Conservation (phyloP, 2,329 filamentous ascomycete genomes). For the Karstenula rhodostoma region DNA sequence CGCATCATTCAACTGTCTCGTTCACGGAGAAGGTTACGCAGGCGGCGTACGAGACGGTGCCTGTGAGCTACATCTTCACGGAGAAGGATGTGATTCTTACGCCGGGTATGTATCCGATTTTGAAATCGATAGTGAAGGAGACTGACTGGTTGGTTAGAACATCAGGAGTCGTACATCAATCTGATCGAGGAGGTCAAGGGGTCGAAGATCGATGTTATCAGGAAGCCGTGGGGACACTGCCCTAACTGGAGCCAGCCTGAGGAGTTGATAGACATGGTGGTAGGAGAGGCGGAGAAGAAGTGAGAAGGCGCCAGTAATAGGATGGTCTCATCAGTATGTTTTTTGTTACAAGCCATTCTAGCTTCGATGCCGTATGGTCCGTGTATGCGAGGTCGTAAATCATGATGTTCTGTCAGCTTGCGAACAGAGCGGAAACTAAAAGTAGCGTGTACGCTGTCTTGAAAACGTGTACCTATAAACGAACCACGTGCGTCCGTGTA, state of each 20-base stretch:
- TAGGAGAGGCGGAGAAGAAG: slow-evolving; percentile 17
- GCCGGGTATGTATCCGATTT: slow-evolving; percentile 8
- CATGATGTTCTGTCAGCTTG: neutral
- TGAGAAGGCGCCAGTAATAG: too few species aligned
- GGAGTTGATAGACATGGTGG: slow-evolving; percentile 33
- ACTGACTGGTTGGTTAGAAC: slow-evolving; percentile 6
- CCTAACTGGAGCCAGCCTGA: slow-evolving; percentile 37
- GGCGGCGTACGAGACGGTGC: slow-evolving; percentile 50
- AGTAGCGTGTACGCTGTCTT: neutral
- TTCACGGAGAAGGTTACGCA: slow-evolving; percentile 46
- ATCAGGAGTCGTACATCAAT: slow-evolving; percentile 43
- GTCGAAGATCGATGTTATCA: slow-evolving; percentile 48
- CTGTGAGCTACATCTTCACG: slow-evolving; percentile 51
- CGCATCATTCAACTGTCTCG: slow-evolving; percentile 44
- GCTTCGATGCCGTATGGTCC: neutral
- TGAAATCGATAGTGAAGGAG: neutral
- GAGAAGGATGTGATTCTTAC: slow-evolving; percentile 45
- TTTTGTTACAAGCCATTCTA: neutral
- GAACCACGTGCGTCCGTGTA: neutral
- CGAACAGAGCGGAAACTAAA: neutral
- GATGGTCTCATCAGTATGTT: neutral
- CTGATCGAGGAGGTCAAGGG: slow-evolving; percentile 46
- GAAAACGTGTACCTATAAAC: neutral
- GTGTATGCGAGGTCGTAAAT: neutral
- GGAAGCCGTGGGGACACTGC: slow-evolving; percentile 45